Base-by-base conservation (phyloP, 495 filamentous ascomycete species). In the Aspergillus coremiiformis region DNA sequence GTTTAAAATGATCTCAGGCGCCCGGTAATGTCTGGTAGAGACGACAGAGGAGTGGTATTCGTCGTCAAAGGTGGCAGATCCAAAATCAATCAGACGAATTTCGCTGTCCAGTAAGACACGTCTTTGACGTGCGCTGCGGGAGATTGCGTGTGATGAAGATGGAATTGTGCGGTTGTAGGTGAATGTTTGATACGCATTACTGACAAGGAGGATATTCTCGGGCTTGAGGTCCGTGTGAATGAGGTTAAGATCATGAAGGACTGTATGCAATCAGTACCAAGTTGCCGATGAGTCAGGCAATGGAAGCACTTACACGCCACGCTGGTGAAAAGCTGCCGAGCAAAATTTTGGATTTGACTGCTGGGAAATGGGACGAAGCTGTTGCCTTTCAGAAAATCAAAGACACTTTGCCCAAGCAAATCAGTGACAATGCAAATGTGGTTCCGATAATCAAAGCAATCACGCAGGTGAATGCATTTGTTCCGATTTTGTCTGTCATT, bases 401-500 rank as follows among this genome's bases (percentile, higher is more conserved):
- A 98, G 17, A 98, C 93, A 63, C 92, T 96, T 60, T 95, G 91
- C 20, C 93, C 93, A 20, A 96, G 78, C 17, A 98, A 75, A 66
- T 96, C 93, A 65, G 94, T 98, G 58, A 98, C 93, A 60, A 98
- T 98, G 76, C 93, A 98, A 59, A 98, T 98, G 66, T 98, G 93
- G 46, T 93, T 93, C 19, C 92, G 82, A 74, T 86, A 97, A 65
- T 98, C 93, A 72, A 98, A 98, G 69, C 91, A 96, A 62, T 98
- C 93, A 23, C 92, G 83, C 21, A 98, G 77, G 66, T 98, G 93
- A 47, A 98, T 98, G 72, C 93, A 98, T 53, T 93, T 86, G 68
- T 98, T 98, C 37, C 88, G 83, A 64, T 98, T 98, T 53, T 84
- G 78, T 52, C 83, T 81, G 67, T 98, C 93, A 70, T 97, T 96